A percentile compares a stretch with the other conserved stretches of the same genome.
Evolutionary conservation across 2,329 filamentous ascomycete species (phyloP).

Genomic region (Colletotrichum costaricense): DNA sequence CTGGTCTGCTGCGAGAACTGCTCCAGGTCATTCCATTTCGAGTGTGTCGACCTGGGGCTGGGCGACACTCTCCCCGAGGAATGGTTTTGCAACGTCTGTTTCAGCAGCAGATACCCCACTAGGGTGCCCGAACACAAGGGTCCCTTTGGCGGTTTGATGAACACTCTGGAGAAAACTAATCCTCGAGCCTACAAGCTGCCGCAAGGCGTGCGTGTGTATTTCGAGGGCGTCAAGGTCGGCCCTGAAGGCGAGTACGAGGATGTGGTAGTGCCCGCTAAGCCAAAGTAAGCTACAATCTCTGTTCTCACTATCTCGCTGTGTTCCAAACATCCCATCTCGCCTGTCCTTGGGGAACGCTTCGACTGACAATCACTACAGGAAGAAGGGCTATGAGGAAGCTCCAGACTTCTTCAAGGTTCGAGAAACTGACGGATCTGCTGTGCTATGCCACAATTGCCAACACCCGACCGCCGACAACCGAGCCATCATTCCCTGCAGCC

Average conservation of each 20-base stretch:
- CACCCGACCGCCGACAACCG: constrained; percentile 71
- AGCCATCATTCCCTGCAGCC: constrained; percentile 87
- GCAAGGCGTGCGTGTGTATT: constrained; percentile 76
- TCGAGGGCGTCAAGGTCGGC: constrained; percentile 82
- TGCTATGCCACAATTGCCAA: constrained; percentile 83
- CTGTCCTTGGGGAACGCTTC: constrained; percentile 10
- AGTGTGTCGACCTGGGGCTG: constrained; percentile 86
- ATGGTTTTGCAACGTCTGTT: constrained; percentile 87
- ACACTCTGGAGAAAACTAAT: constrained; percentile 74
- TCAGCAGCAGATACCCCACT: constrained; percentile 60
- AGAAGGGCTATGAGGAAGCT: constrained; percentile 68
- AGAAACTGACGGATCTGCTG: constrained; percentile 78
- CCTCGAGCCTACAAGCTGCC: constrained; percentile 81
- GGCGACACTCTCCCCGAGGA: constrained; percentile 75
- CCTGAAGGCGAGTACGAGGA: constrained; percentile 86
- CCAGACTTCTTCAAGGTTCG: constrained; percentile 76
- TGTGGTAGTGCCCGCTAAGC: constrained; percentile 64
- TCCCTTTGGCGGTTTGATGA: constrained; percentile 72
- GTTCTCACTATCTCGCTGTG: not conserved
- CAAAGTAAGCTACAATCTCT: constrained; percentile 65
- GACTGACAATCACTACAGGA: constrained; percentile 54
- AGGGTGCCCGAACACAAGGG: constrained; percentile 59
- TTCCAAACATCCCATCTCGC: constrained; percentile 1
- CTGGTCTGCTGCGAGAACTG: constrained; percentile 96
- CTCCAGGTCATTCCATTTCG: constrained; percentile 88